phyloP scores from a whole-genome alignment of 495 filamentous ascomycete species.

The Opeltia flavorubescens region DNA sequence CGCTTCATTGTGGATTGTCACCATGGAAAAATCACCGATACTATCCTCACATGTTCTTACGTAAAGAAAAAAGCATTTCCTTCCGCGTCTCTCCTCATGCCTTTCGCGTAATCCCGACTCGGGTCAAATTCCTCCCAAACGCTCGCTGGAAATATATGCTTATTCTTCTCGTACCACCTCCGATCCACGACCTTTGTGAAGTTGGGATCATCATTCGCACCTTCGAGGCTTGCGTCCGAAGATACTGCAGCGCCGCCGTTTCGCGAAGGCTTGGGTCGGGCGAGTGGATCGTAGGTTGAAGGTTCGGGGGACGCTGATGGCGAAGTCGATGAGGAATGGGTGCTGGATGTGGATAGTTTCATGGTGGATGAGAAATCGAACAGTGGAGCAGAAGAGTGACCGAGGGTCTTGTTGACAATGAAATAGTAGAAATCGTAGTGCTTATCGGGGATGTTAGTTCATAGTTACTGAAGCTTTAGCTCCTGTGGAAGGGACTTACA shows the following conservation, averaged over 20 bases:
- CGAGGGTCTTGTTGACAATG: slow-evolving; percentile 71
- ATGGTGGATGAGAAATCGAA: slow-evolving; percentile 59
- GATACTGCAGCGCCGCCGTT: slow-evolving; percentile 6
- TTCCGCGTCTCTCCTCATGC: slow-evolving; percentile 65
- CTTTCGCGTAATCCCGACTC: slow-evolving; percentile 66
- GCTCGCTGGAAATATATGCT: slow-evolving; percentile 93
- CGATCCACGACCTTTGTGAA: slow-evolving; percentile 93
- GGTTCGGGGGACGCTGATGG: slow-evolving; percentile 1
- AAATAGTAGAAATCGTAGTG: slow-evolving; percentile 97
- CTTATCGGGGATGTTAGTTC: slow-evolving; percentile 27
- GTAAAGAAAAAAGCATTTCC: slow-evolving; percentile 92
- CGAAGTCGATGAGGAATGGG: background rate
- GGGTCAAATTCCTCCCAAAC: slow-evolving; percentile 94
- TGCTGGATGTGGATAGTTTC: slow-evolving; percentile 18
- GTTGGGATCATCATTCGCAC: slow-evolving; percentile 60
- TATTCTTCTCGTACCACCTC: slow-evolving; percentile 92
- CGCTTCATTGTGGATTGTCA: too few relatives aligned
- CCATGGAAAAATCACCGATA: too few relatives aligned
- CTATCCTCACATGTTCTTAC: background rate
- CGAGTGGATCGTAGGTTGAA: background rate
- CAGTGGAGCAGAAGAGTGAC: slow-evolving; percentile 53
- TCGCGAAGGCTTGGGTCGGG: slow-evolving; percentile 5
- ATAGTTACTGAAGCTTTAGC: background rate
- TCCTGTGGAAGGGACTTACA: slow-evolving; percentile 38
- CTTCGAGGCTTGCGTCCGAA: slow-evolving; percentile 43